Base-by-base conservation (phyloP, 768 basidiomycete species). In the Agrocybe pediades region DNA sequence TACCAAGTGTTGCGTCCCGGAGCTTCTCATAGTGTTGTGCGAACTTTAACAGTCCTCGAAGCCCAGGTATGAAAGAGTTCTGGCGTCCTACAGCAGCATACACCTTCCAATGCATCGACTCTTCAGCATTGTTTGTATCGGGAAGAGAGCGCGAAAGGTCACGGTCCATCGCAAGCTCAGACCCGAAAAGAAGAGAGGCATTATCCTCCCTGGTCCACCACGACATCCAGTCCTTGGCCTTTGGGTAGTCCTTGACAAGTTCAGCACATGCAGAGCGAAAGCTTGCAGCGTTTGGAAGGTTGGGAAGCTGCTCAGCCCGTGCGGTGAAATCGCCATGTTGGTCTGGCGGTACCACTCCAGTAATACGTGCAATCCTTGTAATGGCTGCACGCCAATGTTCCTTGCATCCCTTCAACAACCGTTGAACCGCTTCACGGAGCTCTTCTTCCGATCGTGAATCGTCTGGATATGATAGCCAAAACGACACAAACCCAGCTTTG, bases 301-400 rank as follows among this genome's bases (percentile, higher is more conserved):
- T 46, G 1, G 60, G 45, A 13, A 62, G 54, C 2, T 16, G 27
- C 1, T 53, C 8, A 11, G 59, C 62, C 49, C 63, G 16, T 26
- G 46, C 25, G 8, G 41, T 51, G 54, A 71, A 73, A 2, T 29
- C 50, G 0, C 26, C 19, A 15, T 52, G 42, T 9, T 43, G 39
- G 1, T 58, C 57, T 0, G 59, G 60, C 9, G 58, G 57, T 2
- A 73, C 56, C 27, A 65, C 57, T 2, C 58, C 57, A 15, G 52
- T 51, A 25, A 67, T 67, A 7, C 54, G 55, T 6, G 50, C 56
- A 13, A 72, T 51, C 3, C 72, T 53, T 1, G 65, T 68, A 9
- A 69, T 55, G 11, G 59, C 58, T 5, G 64, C 58, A 2, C 62
- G 54, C 30, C 65, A 73, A 53, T 71, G 71, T 43, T 71, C 60